Percentiles rank a stretch among this genome's conserved stretches.
phyloP scores from a whole-genome alignment of 2,329 filamentous ascomycete genomes.

The Colletotrichum camelliae region DNA sequence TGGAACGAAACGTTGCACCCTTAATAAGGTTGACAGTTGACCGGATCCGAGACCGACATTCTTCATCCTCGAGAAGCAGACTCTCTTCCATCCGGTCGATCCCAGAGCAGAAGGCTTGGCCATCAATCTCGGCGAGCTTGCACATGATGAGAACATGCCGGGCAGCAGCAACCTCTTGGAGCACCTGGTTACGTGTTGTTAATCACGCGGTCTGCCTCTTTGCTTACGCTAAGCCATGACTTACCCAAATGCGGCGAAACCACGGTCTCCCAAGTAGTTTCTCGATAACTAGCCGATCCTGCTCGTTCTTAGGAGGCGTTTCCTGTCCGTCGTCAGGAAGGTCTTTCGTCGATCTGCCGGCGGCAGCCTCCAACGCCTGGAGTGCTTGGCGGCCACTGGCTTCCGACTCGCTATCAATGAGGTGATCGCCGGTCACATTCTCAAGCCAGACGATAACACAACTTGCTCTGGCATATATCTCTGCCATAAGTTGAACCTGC shows the following conservation, averaged over 20 bases:
- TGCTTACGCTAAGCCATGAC: fast-evolving
- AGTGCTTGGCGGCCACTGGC: fast-evolving
- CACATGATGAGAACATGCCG: neutral
- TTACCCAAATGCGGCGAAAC: neutral
- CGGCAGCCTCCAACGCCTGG: neutral
- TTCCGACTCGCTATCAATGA: neutral
- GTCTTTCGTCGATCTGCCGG: neutral
- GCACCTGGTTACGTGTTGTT: fast-evolving
- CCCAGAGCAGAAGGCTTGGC: neutral
- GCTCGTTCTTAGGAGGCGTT: too few species aligned
- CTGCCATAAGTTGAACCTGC: neutral
- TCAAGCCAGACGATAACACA: neutral
- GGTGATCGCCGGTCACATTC: fast-evolving
- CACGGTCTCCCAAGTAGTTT: neutral
- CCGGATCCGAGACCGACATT: neutral
- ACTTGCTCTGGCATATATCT: neutral
- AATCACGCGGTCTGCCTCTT: fast-evolving
- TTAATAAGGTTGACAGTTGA: neutral
- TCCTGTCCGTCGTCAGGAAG: neutral
- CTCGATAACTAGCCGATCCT: neutral
- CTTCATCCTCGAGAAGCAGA: neutral
- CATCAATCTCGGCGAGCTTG: neutral
- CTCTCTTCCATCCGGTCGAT: too few species aligned
- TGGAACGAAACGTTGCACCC: neutral
- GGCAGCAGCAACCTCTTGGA: neutral